Evolutionary conservation across 768 basidiomycete species (phyloP), one percentile per base, ranked within the genome.

Genomic region (Leccinum truebloodii): DNA sequence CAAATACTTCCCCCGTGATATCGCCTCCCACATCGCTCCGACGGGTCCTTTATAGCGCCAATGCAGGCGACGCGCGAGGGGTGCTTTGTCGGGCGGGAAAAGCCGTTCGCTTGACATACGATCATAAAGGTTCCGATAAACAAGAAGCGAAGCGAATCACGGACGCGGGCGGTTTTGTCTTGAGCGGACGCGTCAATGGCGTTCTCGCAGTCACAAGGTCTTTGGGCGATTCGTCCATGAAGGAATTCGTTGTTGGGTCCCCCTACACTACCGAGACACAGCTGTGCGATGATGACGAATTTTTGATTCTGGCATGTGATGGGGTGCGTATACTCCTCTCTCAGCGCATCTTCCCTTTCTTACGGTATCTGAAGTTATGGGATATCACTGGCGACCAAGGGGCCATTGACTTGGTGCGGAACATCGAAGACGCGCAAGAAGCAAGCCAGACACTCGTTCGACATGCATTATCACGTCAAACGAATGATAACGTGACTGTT

Each of bases 221-320:
- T 68, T 78, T 99, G 59, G 97, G 97, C 35, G 97, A 99, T 71
- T 91, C 94, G 2, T 91, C 94, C 7, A 98, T 99, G 97, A 99
- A 99, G 76, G 97, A 99, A 69, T 99, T 95, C 73, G 97, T 99
- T 12, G 97, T 98, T 52, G 97, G 97, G 2, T 85, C 92, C 30
- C 97, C 97, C 6, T 99, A 96, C 75, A 99, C 97, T 20, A 98
- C 97, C n/a, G 95, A 98, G 75, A 98, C 96, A 13, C 86, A 89
- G 66, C 77, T 99, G 46, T 89, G 89, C 57, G 87, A 92, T 8
- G 88, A 92, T 6, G 97, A 98, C 71, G 96, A 98, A 72, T 94
- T 96, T 73, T 72, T 98, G 65, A 91, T 99, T 60, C 82, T 99
- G 61, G 97, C 97, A 22, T 99, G 97, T 71, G 97, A 99, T 75